Base-by-base conservation (phyloP, 2,329 filamentous ascomycete genomes). In the Ceratocystiopsis minuta region DNA sequence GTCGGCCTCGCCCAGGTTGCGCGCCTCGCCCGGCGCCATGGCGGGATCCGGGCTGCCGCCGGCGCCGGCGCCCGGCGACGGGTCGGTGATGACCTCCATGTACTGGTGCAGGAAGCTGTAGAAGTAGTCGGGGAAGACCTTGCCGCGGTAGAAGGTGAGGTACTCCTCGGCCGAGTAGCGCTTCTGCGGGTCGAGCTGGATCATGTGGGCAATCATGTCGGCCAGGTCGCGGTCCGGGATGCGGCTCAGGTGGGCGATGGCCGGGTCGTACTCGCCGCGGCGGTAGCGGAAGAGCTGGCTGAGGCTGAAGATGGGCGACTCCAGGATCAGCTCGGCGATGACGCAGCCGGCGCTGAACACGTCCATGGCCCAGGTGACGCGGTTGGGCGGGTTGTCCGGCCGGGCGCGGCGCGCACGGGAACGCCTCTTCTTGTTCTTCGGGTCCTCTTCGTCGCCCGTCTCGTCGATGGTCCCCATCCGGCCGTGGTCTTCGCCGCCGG, bases 61-160 rank as follows among this genome's bases (percentile, higher is more conserved):
- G 12, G 78, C 72, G 41, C 72, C 77, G 49, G 80, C 78, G 1
- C 84, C 85, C 1, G 84, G 83, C 0, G 80, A 83, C 0, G 87
- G 81, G 55, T 96, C 86, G 4, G 90, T 96, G 47, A 98, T 83
- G 42, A 93, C 72, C 50, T 84, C 83, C 85, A 98, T 95, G 55
- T 98, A 94, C 53, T 95, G 87, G 56, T 98, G 90, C 31, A 98
- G 67, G 55, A 98, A 96, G 55, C 76, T 92, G 65, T 95, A 96
- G 54, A 98, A 98, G 60, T 98, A 98, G 44, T 83, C 75, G 0
- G 90, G 92, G 48, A 98, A 98, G 4, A 88, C 84, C 55, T 88
- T 95, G 38, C 74, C 75, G 53, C 85, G 83, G 76, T 84, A 96
- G 53, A 94, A 88, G 17, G 86, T 80, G 11, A 98, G 66, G 50